Conservation (phyloP, 805 yeast species). For the Ascoidea asiatica region DNA sequence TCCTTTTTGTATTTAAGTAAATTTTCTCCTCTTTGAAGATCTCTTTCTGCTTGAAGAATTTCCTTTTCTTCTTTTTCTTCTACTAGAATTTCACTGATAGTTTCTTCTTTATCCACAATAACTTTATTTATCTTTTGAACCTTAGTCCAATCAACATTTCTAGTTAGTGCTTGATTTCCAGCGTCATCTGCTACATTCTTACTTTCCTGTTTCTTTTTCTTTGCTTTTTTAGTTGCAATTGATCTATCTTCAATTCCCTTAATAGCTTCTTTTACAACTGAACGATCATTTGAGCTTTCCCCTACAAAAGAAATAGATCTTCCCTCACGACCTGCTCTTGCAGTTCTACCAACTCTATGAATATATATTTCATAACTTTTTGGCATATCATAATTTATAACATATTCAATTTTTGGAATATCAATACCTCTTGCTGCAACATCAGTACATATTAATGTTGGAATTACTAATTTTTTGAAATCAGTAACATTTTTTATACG, state of each 20-base stretch:
- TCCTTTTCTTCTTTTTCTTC: conserved; percentile 90
- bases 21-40: conserved; percentile 75
- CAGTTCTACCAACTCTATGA: conserved; percentile 98
- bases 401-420: conserved; percentile 94
- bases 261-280: conserved; percentile 83
- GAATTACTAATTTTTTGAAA: conserved; percentile 72
- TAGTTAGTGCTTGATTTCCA: conserved; percentile 60
- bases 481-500: conserved; percentile 74
- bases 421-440: conserved; percentile 98
- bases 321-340: conserved; percentile 98
- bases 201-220: conserved; percentile 1
- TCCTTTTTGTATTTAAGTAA: conserved; percentile 68
- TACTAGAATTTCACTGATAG: conserved; percentile 61
- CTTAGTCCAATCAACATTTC: conserved; percentile 83
- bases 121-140: conserved; percentile 55
- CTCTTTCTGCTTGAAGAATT: conserved; percentile 80
- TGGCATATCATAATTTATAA: conserved; percentile 93
- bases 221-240: neutral
- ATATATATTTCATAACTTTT: conserved; percentile 80
- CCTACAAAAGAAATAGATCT: conserved; percentile 88
- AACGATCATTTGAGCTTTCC: conserved; percentile 75
- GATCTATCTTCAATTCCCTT: conserved; percentile 37
- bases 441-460: conserved; percentile 90
- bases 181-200: conserved; percentile 11
- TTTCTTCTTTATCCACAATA: conserved; percentile 44